Evolutionary conservation across 306 rosid genomes (phyloP).

Genomic region (Pachyrhizus erosus): DNA sequence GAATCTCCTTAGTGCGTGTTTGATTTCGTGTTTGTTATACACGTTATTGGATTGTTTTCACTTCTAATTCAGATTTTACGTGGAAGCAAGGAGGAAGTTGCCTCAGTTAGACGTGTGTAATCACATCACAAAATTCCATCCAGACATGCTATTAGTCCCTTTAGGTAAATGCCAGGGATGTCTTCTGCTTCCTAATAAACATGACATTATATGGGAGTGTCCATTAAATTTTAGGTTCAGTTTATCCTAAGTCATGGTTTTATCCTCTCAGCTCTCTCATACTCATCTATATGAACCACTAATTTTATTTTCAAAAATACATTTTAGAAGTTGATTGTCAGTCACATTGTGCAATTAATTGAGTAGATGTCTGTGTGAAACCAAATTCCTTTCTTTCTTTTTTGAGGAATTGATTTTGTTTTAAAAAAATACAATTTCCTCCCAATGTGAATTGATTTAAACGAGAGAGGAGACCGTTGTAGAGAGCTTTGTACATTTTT

Average conservation of each 20-base stretch:
- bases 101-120: no score
- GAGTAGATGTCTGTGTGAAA: slow-evolving; percentile 14
- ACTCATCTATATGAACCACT: slow-evolving; percentile 23
- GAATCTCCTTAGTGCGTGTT: slow-evolving; percentile 52
- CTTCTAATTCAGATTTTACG: no score
- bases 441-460: neutral
- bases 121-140: no score
- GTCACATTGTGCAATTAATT: slow-evolving; percentile 40
- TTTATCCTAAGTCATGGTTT: slow-evolving; percentile 15
- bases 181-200: slow-evolving; percentile 8
- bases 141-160: no score
- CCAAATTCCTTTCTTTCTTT: neutral
- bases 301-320: slow-evolving; percentile 15
- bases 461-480: slow-evolving; percentile 8
- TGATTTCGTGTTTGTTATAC: no score
- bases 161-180: neutral
- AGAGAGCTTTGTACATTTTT: slow-evolving; percentile 35
- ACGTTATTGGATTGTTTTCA: no score
- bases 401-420: slow-evolving; percentile 24
- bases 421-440: no score
- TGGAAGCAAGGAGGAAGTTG: no score
- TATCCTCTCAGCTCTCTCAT: slow-evolving; percentile 4
- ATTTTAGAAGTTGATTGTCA: slow-evolving; percentile 35
- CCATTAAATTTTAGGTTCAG: slow-evolving; percentile 1
- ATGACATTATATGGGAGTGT: neutral